phyloP scores from a whole-genome alignment of 2,329 filamentous ascomycete genomes.

The Claviceps arundinis region DNA sequence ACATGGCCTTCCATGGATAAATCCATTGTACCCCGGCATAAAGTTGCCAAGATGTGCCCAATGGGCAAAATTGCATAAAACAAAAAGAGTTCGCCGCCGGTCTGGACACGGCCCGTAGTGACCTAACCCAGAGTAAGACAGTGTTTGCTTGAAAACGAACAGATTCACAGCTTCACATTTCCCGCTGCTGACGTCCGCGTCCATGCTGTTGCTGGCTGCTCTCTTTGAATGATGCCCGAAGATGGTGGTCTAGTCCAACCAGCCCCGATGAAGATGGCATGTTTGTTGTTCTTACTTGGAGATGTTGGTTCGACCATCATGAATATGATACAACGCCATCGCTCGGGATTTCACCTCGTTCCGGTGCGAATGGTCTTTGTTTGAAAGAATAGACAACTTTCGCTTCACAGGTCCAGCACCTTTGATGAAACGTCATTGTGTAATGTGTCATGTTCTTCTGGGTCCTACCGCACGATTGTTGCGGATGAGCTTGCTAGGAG shows the following conservation, averaged over 20 bases:
- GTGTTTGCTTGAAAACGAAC: background rate
- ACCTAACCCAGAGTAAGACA: background rate
- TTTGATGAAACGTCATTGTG: background rate
- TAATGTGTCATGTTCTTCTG: background rate
- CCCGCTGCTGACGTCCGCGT: constrained; percentile 1
- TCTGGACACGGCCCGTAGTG: background rate
- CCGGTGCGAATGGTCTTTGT: background rate
- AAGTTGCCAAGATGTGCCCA: constrained; percentile 1
- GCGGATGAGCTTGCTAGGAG: constrained; percentile 44
- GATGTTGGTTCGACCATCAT: background rate
- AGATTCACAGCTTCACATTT: background rate
- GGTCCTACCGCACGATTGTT: constrained; percentile 27
- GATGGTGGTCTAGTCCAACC: background rate
- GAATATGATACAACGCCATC: background rate
- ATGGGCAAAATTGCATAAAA: background rate
- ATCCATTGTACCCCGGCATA: background rate
- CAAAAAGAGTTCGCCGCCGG: background rate
- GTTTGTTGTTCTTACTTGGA: background rate
- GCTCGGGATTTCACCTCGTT: background rate
- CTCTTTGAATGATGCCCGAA: background rate
- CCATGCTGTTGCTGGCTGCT: background rate
- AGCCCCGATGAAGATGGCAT: background rate
- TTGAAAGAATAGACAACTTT: background rate
- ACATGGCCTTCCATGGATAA: background rate
- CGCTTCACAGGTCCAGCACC: background rate